These are phyloP conservation scores for Scheffersomyces cryptocercus DNA, from an alignment of 1,139 yeast genomes.

Conservation along the genomic window DNA sequence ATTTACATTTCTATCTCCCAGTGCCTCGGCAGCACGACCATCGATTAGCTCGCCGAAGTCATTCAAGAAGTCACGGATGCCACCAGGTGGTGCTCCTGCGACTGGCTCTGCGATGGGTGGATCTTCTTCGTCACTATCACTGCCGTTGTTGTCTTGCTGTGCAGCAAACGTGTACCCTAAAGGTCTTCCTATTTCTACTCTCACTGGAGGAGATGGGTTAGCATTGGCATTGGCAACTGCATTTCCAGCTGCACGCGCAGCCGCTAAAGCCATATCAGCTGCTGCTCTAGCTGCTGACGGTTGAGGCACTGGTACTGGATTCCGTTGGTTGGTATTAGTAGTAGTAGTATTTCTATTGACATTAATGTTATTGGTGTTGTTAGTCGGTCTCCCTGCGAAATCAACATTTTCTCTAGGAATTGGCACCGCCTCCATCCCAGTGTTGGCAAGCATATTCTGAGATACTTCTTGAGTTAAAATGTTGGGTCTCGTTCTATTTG, in stretches of 20 bases:
- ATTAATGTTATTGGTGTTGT: not conserved
- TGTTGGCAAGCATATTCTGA: constrained; percentile 37
- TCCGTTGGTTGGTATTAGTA: not conserved
- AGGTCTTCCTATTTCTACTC: not conserved
- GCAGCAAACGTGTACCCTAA: too few relatives aligned
- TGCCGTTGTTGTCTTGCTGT: too few relatives aligned
- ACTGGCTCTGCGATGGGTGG: not conserved
- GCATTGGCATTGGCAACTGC: constrained; percentile 4
- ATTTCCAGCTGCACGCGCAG: constrained; percentile 3
- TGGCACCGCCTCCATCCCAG: constrained; percentile 24
- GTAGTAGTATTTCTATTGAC: not conserved
- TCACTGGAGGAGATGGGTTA: constrained; percentile 1
- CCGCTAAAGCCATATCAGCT: constrained; percentile 1
- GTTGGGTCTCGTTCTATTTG: constrained; percentile 37
- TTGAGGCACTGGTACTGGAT: not conserved
- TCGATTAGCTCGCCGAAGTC: constrained; percentile 26
- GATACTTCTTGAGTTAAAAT: constrained; percentile 41
- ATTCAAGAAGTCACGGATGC: constrained; percentile 19
- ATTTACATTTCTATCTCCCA: too few relatives aligned
- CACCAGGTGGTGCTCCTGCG: constrained; percentile 1
- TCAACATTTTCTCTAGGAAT: not conserved
- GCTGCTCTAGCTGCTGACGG: constrained; percentile 1
- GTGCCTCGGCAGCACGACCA: not conserved
- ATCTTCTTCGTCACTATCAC: too few relatives aligned
- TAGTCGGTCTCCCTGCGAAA: too few relatives aligned